Evolutionary conservation across 2,329 filamentous ascomycete species (phyloP), one percentile per base, ranked within the genome.

Genomic region (Venturia asperata): DNA sequence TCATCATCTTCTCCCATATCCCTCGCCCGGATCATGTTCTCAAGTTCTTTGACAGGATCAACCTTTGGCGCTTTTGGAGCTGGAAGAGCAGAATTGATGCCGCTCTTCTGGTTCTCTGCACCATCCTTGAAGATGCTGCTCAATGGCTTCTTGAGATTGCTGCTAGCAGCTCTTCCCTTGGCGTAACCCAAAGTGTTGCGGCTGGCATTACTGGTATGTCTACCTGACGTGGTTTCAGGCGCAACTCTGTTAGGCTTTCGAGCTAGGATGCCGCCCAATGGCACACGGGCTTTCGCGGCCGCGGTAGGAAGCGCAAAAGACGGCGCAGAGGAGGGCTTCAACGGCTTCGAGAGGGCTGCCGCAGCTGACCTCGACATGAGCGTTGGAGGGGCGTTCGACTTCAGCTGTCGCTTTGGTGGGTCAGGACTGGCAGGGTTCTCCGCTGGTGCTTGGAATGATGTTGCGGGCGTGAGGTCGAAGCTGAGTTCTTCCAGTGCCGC

Each of bases 181-280:
- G 66, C 66, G 34, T 67, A 67, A 4, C 66, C 66, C 13, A 67
- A 56, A 34, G 66, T 67, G 42, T 34, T 65, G 19, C 61, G 41
- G 7, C 61, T 43, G 34, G 66, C 41, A 27, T 63, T 63, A n/a
- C 27, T 41, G 19, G 60, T 61, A n/a, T 63, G 30, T 24, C 63
- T 34, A 19, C 39, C 42, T n/a, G 52, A 39, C 24, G 37, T n/a
- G 19, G 15, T 58, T 37, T 58, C 52, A n/a, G 52, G 4, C n/a
- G 15, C 30, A n/a, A 55, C 34, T 24, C 17, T 27, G 10, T 24
- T 65, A 19, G 24, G 30, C 42, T 66, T 61, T 34, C 39, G 63
- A 41, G n/a, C 17, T 3, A 41, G 21, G n/a, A 66, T n/a, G 24
- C 37, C 30, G 21, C 42, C 61, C n/a, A 55, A 27, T 19, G 61